Percentiles rank a stretch among this genome's conserved stretches.
Evolutionary conservation across 371 early-diverging fungal species (phyloP).

Genomic region (Mucor mucedo): DNA sequence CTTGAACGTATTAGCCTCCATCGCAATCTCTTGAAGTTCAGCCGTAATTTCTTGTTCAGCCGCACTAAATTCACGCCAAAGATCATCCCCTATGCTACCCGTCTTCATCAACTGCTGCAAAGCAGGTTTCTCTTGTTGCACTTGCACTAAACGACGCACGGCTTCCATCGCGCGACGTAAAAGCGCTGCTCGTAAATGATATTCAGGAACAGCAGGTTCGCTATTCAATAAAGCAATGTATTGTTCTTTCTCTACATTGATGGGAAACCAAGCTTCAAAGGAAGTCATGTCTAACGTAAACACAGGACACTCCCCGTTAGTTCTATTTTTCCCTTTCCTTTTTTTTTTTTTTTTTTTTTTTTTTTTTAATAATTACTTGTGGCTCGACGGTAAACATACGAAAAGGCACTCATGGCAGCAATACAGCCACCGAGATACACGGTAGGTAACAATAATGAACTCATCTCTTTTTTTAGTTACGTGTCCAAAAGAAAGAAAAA

Average conservation of each 20-base stretch:
- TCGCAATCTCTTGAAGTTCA: conserved; percentile 82
- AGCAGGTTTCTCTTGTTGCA: conserved; percentile 88
- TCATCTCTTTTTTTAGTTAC: conserved; percentile 23
- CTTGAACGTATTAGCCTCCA: conserved; percentile 82
- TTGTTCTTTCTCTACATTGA: conserved; percentile 68
- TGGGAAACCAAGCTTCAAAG: conserved; percentile 76
- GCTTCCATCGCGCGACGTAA: conserved; percentile 88
- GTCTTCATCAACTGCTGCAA: conserved; percentile 77
- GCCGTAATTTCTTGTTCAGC: conserved; percentile 86
- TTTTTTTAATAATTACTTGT: conserved; percentile 35
- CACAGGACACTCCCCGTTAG: too few species aligned
- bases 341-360: too few species aligned
- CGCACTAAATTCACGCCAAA: conserved; percentile 78
- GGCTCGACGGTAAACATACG: conserved; percentile 56
- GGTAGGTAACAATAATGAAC: conserved; percentile 57
- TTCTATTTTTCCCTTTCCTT: too few species aligned
- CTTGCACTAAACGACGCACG: conserved; percentile 73
- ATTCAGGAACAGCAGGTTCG: conserved; percentile 63
- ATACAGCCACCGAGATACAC: conserved; percentile 67
- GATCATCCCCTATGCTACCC: conserved; percentile 89
- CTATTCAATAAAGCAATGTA: conserved; percentile 73
- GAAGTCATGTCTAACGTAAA: conserved; percentile 5
- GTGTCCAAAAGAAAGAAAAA: neutral
- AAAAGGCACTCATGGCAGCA: conserved; percentile 67
- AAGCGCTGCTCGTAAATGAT: conserved; percentile 76